A percentile compares a stretch with the other conserved stretches of the same genome.
These are phyloP conservation scores for Malus orientalis DNA, from an alignment of 306 rosid species.

Conservation along the genomic window DNA sequence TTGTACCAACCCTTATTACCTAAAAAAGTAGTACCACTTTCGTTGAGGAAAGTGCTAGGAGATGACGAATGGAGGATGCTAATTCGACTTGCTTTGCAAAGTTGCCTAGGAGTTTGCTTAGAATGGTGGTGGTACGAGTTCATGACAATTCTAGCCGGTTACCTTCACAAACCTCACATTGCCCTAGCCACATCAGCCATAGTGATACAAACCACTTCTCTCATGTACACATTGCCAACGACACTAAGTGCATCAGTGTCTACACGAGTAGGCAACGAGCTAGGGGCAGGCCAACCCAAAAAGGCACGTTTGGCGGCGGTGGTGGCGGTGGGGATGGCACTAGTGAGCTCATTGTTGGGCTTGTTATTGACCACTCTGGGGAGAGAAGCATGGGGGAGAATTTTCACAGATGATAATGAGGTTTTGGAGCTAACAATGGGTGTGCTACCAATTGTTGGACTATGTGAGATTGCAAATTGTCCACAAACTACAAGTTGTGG, in stretches of 20 bases:
- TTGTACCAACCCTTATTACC: constrained; percentile 1
- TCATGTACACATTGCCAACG: constrained; percentile 26
- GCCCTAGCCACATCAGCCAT: constrained; percentile 32
- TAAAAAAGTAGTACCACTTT: background rate
- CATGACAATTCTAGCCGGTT: constrained; percentile 28
- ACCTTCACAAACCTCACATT: constrained; percentile 15
- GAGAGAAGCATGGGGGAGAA: constrained; percentile 20
- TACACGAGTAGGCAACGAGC: constrained; percentile 27
- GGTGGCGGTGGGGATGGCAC: constrained; percentile 15
- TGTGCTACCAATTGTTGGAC: constrained; percentile 24
- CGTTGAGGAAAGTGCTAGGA: background rate
- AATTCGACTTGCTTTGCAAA: constrained; percentile 44
- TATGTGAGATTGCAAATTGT: constrained; percentile 28
- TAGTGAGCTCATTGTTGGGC: constrained; percentile 11
- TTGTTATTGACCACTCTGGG: constrained; percentile 19
- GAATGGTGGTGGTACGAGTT: constrained; percentile 84
- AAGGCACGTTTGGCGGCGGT: constrained; percentile 15
- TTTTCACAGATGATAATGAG: constrained; percentile 19
- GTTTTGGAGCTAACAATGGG: constrained; percentile 17
- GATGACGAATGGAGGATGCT: constrained; percentile 39
- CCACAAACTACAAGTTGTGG: constrained; percentile 36
- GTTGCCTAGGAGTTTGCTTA: constrained; percentile 72
- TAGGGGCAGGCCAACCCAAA: constrained; percentile 21
- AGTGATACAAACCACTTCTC: constrained; percentile 30
- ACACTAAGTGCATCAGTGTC: constrained; percentile 25